A percentile compares a stretch with the other conserved stretches of the same genome.
These are phyloP conservation scores for Penicillium brevicompactum DNA, from an alignment of 2,329 filamentous ascomycete genomes.

Conservation along the genomic window DNA sequence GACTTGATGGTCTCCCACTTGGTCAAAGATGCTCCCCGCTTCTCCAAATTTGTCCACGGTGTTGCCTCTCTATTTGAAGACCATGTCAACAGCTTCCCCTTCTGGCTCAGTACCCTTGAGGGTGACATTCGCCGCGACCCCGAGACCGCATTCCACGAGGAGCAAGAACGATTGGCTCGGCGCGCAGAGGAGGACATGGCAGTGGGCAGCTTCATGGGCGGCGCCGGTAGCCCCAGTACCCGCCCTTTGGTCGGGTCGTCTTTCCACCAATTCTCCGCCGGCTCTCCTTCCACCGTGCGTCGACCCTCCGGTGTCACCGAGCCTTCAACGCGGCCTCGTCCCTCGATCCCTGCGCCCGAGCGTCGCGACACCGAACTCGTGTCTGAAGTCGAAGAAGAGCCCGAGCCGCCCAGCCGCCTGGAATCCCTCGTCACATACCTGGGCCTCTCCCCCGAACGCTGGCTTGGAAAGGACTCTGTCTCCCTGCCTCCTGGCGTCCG, in stretches of 20 bases:
- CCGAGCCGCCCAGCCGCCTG: slow-evolving; percentile 60
- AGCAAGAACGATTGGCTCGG: slow-evolving; percentile 80
- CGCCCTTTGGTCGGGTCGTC: slow-evolving; percentile 39
- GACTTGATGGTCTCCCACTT: slow-evolving; percentile 92
- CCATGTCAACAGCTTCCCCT: slow-evolving; percentile 91
- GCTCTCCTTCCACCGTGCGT: slow-evolving; percentile 25
- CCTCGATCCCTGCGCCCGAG: slow-evolving; percentile 39
- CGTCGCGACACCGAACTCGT: slow-evolving; percentile 38
- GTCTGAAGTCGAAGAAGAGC: slow-evolving; percentile 28
- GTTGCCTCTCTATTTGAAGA: slow-evolving; percentile 91
- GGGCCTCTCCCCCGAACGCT: slow-evolving; percentile 76
- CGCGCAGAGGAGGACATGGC: slow-evolving; percentile 84
- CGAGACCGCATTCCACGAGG: slow-evolving; percentile 84
- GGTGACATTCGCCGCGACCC: slow-evolving; percentile 93
- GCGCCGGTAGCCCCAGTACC: slow-evolving; percentile 34
- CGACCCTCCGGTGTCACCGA: slow-evolving; percentile 30
- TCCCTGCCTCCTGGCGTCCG: slow-evolving; percentile 82
- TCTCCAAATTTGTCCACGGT: slow-evolving; percentile 97
- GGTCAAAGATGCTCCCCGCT: slow-evolving; percentile 83
- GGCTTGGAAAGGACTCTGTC: slow-evolving; percentile 52
- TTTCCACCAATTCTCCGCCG: slow-evolving; percentile 28
- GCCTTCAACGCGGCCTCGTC: slow-evolving; percentile 31
- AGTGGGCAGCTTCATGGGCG: slow-evolving; percentile 82
- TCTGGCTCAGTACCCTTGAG: slow-evolving; percentile 92
- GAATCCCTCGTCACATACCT: slow-evolving; percentile 79